Percentiles rank a stretch among this genome's conserved stretches.
Evolutionary conservation across 176 grass and related monocot species (phyloP).

Genomic region (Miscanthus lutarioriparius): DNA sequence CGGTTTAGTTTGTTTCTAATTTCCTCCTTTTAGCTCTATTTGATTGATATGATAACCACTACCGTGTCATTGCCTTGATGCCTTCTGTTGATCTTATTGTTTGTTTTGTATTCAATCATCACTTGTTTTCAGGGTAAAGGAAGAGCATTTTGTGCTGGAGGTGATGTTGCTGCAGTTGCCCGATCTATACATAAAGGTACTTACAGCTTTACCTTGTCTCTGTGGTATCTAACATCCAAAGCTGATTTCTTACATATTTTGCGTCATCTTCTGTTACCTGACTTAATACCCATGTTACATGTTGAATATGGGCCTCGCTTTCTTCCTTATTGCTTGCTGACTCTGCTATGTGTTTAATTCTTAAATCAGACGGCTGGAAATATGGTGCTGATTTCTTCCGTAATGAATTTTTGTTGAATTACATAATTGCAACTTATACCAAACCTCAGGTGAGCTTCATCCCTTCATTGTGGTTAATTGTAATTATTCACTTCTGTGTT

Average conservation of each 20-base stretch:
- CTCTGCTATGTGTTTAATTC: conserved; percentile 17
- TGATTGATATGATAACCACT: neutral
- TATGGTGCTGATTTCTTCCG: conserved; percentile 71
- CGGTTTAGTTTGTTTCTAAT: neutral
- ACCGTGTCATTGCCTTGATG: neutral
- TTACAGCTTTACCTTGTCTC: conserved; percentile 11
- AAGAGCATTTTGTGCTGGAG: too few relatives aligned
- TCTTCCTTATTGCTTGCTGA: conserved; percentile 17
- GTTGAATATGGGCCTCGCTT: conserved; percentile 13
- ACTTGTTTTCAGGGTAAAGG: conserved; percentile 77
- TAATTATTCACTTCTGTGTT: too few relatives aligned
- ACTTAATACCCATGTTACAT: conserved; percentile 5
- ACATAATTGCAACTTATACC: conserved; percentile 90
- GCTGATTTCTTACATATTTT: conserved; percentile 23
- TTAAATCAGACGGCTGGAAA: conserved; percentile 74
- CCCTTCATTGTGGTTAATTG: too few relatives aligned
- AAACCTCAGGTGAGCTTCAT: too few relatives aligned
- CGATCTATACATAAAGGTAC: conserved; percentile 58
- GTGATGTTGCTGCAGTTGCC: conserved; percentile 63
- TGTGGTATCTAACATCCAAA: neutral
- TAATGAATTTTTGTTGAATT: conserved; percentile 80
- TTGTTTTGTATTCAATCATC: neutral
- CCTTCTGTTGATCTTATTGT: neutral
- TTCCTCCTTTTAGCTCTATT: neutral
- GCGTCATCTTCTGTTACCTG: neutral